Conservation (phyloP, 768 basidiomycete species). For the Mycena floridula region DNA sequence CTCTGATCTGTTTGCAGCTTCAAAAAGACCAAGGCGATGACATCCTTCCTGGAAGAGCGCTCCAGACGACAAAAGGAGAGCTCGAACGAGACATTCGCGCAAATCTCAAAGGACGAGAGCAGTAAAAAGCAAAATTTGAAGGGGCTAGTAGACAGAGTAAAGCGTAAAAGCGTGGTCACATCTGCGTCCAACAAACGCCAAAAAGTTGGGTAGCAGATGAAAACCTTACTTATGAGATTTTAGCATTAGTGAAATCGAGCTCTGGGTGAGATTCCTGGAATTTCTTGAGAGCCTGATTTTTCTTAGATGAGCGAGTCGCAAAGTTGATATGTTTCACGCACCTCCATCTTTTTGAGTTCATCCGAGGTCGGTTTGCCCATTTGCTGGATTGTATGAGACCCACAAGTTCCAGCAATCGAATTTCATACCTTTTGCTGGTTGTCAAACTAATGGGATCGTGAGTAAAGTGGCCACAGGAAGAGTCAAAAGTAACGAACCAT, state of each 20-base stretch:
- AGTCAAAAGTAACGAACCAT: conserved; percentile 71
- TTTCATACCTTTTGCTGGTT: conserved; percentile 76
- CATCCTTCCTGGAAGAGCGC: conserved; percentile 79
- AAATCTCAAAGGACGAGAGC: conserved; percentile 8
- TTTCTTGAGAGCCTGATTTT: conserved; percentile 66
- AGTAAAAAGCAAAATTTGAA: conserved; percentile 37
- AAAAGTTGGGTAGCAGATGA: too few species aligned
- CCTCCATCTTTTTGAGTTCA: conserved; percentile 90
- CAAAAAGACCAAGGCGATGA: conserved; percentile 91
- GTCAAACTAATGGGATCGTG: conserved; percentile 48
- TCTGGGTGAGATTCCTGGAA: conserved; percentile 91
- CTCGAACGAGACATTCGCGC: conserved; percentile 10
- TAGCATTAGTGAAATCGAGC: conserved; percentile 89
- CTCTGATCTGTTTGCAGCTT: conserved; percentile 45
- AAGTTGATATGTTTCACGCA: conserved; percentile 22
- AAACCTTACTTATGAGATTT: conserved; percentile 65
- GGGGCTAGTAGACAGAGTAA: conserved; percentile 63
- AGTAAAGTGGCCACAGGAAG: background rate
- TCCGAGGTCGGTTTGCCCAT: conserved; percentile 95
- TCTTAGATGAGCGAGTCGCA: conserved; percentile 1
- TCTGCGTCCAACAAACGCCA: background rate
- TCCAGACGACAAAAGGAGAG: conserved; percentile 49
- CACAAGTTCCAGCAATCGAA: background rate
- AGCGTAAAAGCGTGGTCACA: background rate
- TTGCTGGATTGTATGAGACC: conserved; percentile 47